These are phyloP conservation scores for Lodderomyces jiufengensis DNA, from an alignment of 1,139 yeast genomes.

Conservation along the genomic window DNA sequence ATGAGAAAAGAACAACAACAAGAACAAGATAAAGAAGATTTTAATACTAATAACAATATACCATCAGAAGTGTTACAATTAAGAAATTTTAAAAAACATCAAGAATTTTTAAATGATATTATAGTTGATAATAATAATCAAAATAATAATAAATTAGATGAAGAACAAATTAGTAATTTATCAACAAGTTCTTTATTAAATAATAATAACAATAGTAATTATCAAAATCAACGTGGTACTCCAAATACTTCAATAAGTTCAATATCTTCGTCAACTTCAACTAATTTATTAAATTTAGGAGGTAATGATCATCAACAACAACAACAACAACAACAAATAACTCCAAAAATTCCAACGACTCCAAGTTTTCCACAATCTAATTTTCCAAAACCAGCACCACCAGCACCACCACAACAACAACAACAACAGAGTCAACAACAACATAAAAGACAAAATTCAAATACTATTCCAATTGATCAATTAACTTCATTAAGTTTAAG, in stretches of 20 bases:
- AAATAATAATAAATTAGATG: slow-evolving; percentile 4
- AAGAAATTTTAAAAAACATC: not conserved
- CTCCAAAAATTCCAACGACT: slow-evolving; percentile 6
- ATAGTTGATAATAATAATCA: slow-evolving; percentile 1
- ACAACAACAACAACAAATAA: slow-evolving; percentile 7
- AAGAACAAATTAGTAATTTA: slow-evolving; percentile 10
- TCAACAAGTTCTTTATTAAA: slow-evolving; percentile 13
- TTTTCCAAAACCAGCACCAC: not conserved
- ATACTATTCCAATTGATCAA: slow-evolving; percentile 26
- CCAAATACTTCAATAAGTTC: slow-evolving; percentile 10
- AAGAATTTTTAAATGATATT: not conserved
- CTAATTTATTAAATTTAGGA: too few relatives aligned
- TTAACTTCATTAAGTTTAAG: slow-evolving; percentile 26
- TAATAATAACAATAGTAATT: too few relatives aligned
- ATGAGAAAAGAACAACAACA: too few relatives aligned
- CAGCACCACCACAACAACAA: slow-evolving; percentile 5
- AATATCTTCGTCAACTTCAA: slow-evolving; percentile 8
- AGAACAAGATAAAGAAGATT: too few relatives aligned
- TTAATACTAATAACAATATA: too few relatives aligned
- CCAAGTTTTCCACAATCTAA: slow-evolving; percentile 1
- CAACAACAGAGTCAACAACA: slow-evolving; percentile 2
- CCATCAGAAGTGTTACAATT: too few relatives aligned
- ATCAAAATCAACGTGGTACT: too few relatives aligned
- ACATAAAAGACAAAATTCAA: slow-evolving; percentile 14
- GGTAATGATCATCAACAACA: slow-evolving; percentile 5